Base-by-base conservation (phyloP, 2,329 filamentous ascomycete genomes). In the Alternaria atra region DNA sequence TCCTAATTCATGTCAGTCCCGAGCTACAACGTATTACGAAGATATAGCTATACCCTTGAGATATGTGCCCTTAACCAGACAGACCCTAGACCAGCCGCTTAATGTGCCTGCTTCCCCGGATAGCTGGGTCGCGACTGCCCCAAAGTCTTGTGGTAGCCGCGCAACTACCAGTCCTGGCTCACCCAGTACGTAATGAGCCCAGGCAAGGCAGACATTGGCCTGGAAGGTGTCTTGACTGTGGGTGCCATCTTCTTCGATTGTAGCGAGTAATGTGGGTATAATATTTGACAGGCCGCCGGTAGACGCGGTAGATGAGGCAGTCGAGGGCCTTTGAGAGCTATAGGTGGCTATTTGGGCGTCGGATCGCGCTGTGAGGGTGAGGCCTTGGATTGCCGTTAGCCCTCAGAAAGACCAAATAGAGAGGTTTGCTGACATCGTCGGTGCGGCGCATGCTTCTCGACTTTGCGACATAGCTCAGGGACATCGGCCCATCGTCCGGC, bases 361-460 rank as follows among this genome's bases (percentile, higher is more conserved):
- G 25, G 81, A 77, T 30, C 81, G 78, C 39, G 82, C 82, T 44
- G 81, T 82, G 56, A 82, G 74, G 13, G 81, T 81, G 63, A 84
- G 80, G 72, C 80, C 81, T 83, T 60, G 29, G 58, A 58, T 52
- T 67, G 61, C 55, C 51, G 65, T 68, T 66, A 68, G 63, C 63
- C 56, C 51, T 63, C 40, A 62, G 58, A 46, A 17, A 37, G 51
- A 35, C 51, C 42, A 55, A 55, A 44, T 30, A 23, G 37, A 60
- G 34, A 39, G 58, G 34, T 35, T 52, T 63, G 76, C 87, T 72
- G 90, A 97, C 94, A 97, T 80, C 87, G 87, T 79, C 92, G 88
- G 63, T 91, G 87, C 40, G 93, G 90, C 71, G 93, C 92, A 85
- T 99, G 94, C 80, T 99, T 98, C 74, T 91, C 91, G 73, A 98